phyloP scores from a whole-genome alignment of 257 asterid genomes.

The Lithospermum erythrorhizon region DNA sequence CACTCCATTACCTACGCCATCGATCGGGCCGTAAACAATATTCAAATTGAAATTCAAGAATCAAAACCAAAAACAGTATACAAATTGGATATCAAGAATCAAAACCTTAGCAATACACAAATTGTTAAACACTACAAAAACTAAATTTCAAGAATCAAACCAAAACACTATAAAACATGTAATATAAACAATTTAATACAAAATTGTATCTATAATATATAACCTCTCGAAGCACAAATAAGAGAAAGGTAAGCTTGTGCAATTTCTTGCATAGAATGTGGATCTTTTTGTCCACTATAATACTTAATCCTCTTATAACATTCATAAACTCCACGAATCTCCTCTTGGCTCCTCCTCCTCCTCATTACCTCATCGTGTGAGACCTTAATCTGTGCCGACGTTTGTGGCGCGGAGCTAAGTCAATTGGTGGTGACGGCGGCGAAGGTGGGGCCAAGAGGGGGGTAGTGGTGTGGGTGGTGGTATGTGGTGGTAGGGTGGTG shows the following conservation, averaged over 20 bases:
- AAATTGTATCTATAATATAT: too few relatives aligned
- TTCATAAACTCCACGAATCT: slow-evolving; percentile 57
- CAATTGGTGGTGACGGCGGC: slow-evolving; percentile 18
- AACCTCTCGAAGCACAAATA: slow-evolving; percentile 74
- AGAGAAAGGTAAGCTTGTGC: slow-evolving; percentile 71
- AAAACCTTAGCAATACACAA: too few relatives aligned
- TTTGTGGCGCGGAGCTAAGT: slow-evolving; percentile 24
- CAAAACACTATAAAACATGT: too few relatives aligned
- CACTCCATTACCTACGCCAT: too few relatives aligned
- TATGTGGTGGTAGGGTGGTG: too few relatives aligned
- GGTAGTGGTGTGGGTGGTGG: too few relatives aligned
- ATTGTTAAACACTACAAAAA: not conserved
- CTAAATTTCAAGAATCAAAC: too few relatives aligned
- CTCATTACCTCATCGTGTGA: slow-evolving; percentile 57
- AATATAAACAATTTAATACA: too few relatives aligned
- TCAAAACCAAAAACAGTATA: too few relatives aligned
- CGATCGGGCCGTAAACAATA: too few relatives aligned
- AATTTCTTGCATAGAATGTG: slow-evolving; percentile 32
- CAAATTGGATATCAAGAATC: too few relatives aligned
- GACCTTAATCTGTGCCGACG: slow-evolving; percentile 23
- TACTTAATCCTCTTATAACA: slow-evolving; percentile 53
- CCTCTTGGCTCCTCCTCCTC: slow-evolving; percentile 69
- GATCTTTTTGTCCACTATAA: slow-evolving; percentile 37
- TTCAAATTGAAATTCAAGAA: too few relatives aligned
- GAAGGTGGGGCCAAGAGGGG: slow-evolving; percentile 23